phyloP scores from a whole-genome alignment of 179 eudicot genomes.

The Nepenthes alata region DNA sequence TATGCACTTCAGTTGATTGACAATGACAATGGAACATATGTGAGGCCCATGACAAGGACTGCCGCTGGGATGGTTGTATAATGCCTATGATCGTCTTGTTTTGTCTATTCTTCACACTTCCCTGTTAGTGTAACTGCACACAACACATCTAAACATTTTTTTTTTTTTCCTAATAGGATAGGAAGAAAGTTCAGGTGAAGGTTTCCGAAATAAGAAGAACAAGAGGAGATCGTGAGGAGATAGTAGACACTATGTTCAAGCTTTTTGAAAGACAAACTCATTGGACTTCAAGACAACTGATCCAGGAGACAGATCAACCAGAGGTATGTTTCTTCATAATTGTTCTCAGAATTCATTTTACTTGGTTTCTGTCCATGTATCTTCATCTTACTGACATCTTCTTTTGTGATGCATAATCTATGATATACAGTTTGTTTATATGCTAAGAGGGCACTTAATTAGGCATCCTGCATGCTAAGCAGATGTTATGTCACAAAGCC shows the following conservation, averaged over 20 bases:
- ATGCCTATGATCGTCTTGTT: background rate
- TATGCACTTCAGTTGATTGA: slow-evolving; percentile 45
- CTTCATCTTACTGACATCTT: background rate
- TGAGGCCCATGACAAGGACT: slow-evolving; percentile 70
- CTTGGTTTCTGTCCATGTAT: background rate
- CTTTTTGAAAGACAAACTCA: slow-evolving; percentile 76
- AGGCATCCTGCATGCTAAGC: too few relatives aligned
- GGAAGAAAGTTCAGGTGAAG: slow-evolving; percentile 45
- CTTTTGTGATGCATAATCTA: too few relatives aligned
- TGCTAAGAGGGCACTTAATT: too few relatives aligned
- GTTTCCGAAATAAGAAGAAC: slow-evolving; percentile 56
- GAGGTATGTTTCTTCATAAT: slow-evolving; percentile 40
- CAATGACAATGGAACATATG: slow-evolving; percentile 47
- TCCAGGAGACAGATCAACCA: slow-evolving; percentile 79
- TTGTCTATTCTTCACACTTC: background rate
- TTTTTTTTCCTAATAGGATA: slow-evolving; percentile 31
- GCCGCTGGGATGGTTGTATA: slow-evolving; percentile 22
- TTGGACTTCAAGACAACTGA: slow-evolving; percentile 77
- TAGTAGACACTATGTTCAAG: slow-evolving; percentile 84
- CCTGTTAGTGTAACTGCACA: background rate
- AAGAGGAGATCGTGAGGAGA: slow-evolving; percentile 75
- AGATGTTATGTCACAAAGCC: too few relatives aligned
- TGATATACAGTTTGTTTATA: too few relatives aligned
- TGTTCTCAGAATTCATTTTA: background rate
- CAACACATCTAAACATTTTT: background rate